These are phyloP conservation scores for Cucurbita moschata DNA, from an alignment of 306 rosid species.

Conservation along the genomic window DNA sequence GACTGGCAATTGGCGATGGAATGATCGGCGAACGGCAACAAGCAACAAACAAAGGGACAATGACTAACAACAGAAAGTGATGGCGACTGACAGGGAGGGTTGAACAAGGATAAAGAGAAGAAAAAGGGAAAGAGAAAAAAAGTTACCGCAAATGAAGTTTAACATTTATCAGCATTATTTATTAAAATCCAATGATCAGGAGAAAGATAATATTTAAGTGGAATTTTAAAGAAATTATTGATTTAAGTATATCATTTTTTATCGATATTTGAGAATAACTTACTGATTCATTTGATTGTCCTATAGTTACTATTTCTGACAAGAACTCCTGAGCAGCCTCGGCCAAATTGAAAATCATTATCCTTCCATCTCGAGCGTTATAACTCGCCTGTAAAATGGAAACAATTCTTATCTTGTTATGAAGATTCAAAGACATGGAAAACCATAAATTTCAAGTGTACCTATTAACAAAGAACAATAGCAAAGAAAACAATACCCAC, in stretches of 20 bases:
- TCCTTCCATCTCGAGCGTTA: conserved; percentile 89
- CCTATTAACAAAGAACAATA: neutral
- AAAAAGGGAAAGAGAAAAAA: too few species aligned
- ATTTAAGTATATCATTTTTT: conserved; percentile 7
- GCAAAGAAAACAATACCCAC: neutral
- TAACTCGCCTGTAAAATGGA: conserved; percentile 46
- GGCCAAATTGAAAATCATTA: conserved; percentile 84
- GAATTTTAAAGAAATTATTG: neutral
- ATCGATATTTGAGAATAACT: conserved; percentile 8
- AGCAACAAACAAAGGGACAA: too few species aligned
- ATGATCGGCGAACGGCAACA: too few species aligned
- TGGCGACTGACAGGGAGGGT: too few species aligned
- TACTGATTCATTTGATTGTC: conserved; percentile 41
- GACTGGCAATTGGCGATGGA: too few species aligned
- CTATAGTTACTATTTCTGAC: conserved; percentile 60
- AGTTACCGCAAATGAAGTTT: neutral
- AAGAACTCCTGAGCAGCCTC: conserved; percentile 97
- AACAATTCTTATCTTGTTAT: neutral
- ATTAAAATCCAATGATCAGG: neutral
- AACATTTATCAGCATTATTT: neutral
- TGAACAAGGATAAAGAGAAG: too few species aligned
- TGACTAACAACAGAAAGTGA: too few species aligned
- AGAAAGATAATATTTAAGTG: neutral
- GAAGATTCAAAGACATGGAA: neutral
- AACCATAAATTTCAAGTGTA: neutral